phyloP scores from a whole-genome alignment of 441 rosid species.

The Hypseocharis bilobata region DNA sequence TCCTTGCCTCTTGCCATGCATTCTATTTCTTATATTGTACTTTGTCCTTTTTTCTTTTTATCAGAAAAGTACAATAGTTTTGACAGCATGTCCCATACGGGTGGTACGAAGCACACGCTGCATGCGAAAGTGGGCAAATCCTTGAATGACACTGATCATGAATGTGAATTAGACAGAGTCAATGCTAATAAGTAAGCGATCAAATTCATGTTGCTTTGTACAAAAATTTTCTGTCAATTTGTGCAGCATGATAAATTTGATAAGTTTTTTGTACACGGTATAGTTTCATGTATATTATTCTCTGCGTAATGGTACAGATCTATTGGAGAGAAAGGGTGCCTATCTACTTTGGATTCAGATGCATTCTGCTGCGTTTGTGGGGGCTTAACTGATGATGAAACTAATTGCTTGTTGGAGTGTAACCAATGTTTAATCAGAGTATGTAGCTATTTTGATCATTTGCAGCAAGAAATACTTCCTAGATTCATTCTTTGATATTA shows the following conservation, averaged over 20 bases:
- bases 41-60: constrained; percentile 11
- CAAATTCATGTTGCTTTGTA: constrained; percentile 16
- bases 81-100: constrained; percentile 20
- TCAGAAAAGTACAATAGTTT: constrained; percentile 28
- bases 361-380: constrained; percentile 44
- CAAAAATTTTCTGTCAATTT: no score
- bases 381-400: constrained; percentile 36
- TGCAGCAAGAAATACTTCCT: neutral
- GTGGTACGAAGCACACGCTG: constrained; percentile 18
- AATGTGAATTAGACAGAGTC: constrained; percentile 13
- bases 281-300: constrained; percentile 9
- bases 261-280: neutral
- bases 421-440: constrained; percentile 37
- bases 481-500: neutral
- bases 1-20: neutral
- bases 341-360: constrained; percentile 20
- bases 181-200: constrained; percentile 31
- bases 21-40: neutral
- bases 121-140: constrained; percentile 18
- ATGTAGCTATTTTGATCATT: constrained; percentile 17
- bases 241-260: constrained; percentile 1
- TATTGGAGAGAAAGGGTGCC: constrained; percentile 14
- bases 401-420: constrained; percentile 39
- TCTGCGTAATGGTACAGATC: constrained; percentile 25
- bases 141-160: constrained; percentile 14